Percentiles rank a stretch among this genome's conserved stretches.
phyloP scores from a whole-genome alignment of 2,329 filamentous ascomycete species.

The Whalleya microplaca region DNA sequence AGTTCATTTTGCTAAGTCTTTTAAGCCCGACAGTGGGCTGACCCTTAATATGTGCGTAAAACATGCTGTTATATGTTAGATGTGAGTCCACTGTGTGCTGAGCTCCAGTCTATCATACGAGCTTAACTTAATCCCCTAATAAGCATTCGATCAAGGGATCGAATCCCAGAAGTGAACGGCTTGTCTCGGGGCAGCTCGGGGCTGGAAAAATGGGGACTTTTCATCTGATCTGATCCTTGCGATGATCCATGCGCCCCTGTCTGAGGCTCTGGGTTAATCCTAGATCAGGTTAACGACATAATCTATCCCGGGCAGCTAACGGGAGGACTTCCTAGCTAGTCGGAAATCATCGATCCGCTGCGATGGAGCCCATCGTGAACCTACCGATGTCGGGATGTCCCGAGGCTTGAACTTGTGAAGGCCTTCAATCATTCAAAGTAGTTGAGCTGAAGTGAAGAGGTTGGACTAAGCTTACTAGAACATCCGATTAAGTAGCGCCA shows the following conservation, averaged over 20 bases:
- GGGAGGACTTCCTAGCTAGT: not conserved
- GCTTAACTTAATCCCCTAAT: too few species aligned
- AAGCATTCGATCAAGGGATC: too few species aligned
- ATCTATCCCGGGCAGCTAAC: not conserved
- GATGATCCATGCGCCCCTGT: not conserved
- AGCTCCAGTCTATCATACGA: too few species aligned
- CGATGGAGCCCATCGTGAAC: not conserved
- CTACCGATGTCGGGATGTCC: not conserved
- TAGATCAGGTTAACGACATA: not conserved
- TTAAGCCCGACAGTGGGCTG: not conserved
- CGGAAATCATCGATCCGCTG: not conserved
- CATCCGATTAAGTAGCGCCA: not conserved
- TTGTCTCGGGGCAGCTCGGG: too few species aligned
- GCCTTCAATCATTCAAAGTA: not conserved
- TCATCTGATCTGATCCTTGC: not conserved
- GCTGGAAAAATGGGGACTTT: too few species aligned
- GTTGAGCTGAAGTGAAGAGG: not conserved
- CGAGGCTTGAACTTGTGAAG: not conserved
- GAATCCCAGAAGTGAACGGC: too few species aligned
- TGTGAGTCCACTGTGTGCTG: conserved; percentile 48
- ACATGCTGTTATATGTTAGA: too few species aligned
- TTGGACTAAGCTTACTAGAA: not conserved
- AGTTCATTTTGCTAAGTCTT: not conserved
- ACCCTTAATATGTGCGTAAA: conserved; percentile 45
- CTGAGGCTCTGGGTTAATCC: not conserved